Percentiles rank a stretch among this genome's conserved stretches.
Evolutionary conservation across 768 basidiomycete genomes (phyloP).

Genomic region (Auriscalpium vulgare): DNA sequence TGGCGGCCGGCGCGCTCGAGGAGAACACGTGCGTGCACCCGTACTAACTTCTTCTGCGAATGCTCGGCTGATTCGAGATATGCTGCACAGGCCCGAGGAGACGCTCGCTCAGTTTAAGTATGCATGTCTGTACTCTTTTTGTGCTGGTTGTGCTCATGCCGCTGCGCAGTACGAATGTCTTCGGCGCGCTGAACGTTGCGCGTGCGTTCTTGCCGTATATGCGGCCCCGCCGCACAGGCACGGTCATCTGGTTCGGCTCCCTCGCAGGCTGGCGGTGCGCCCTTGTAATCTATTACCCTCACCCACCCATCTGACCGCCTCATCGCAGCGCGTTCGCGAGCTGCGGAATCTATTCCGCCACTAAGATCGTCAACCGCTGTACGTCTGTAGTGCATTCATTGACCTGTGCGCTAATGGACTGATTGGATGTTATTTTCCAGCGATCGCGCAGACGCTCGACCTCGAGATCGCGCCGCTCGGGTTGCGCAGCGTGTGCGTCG

Average conservation of each 20-base stretch:
- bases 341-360: slow-evolving; percentile 28
- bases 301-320: slow-evolving; percentile 8
- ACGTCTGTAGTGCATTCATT: slow-evolving; percentile 7
- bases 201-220: slow-evolving; percentile 42
- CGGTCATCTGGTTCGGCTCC: slow-evolving; percentile 37
- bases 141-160: not conserved
- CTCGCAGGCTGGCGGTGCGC: slow-evolving; percentile 17
- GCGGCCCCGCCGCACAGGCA: slow-evolving; percentile 34
- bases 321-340: slow-evolving; percentile 15
- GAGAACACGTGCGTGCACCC: slow-evolving; percentile 16
- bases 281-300: not conserved
- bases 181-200: slow-evolving; percentile 36
- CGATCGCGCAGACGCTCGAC: slow-evolving; percentile 18
- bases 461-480: slow-evolving; percentile 23
- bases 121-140: not conserved
- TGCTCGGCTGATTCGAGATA: not conserved
- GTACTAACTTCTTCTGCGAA: not conserved
- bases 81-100: slow-evolving; percentile 19
- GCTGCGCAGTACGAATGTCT: slow-evolving; percentile 30
- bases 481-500: slow-evolving; percentile 29
- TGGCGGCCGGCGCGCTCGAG: slow-evolving; percentile 22
- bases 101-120: slow-evolving; percentile 23
- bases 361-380: slow-evolving; percentile 31
- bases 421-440: slow-evolving; percentile 16
- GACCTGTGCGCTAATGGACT: not conserved